phyloP scores from a whole-genome alignment of 148 eudicot species.

The Arbutus unedo region DNA sequence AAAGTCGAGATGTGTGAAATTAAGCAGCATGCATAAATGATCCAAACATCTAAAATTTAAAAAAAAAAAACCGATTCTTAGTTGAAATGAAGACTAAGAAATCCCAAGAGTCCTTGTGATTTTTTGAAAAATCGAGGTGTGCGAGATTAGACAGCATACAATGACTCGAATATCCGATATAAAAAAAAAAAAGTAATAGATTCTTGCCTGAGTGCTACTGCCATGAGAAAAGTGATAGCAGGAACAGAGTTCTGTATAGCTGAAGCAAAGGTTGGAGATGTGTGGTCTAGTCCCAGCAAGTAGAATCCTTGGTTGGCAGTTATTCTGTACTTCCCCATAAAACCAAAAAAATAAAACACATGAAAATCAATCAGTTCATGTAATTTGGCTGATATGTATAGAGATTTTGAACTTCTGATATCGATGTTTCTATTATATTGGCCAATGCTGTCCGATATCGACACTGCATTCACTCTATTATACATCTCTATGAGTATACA shows the following conservation, averaged over 20 bases:
- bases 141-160: too few species aligned
- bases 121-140: too few species aligned
- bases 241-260: slow-evolving; percentile 98
- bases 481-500: too few species aligned
- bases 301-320: slow-evolving; percentile 98
- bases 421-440: neutral
- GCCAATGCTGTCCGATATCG: neutral
- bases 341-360: neutral
- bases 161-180: too few species aligned
- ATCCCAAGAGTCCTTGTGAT: too few species aligned
- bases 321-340: slow-evolving; percentile 44
- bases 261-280: slow-evolving; percentile 96
- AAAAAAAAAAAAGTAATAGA: neutral
- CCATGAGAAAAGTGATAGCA: slow-evolving; percentile 98
- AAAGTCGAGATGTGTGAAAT: too few species aligned
- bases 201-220: slow-evolving; percentile 66
- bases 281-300: slow-evolving; percentile 91
- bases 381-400: neutral
- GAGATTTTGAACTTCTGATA: neutral
- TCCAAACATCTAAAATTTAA: too few species aligned
- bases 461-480: too few species aligned
- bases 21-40: too few species aligned
- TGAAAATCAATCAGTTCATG: neutral
- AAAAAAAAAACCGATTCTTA: too few species aligned
- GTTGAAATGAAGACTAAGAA: too few species aligned